phyloP scores from a whole-genome alignment of 208 protist genomes.

The Jaenimonas drosophilae region DNA sequence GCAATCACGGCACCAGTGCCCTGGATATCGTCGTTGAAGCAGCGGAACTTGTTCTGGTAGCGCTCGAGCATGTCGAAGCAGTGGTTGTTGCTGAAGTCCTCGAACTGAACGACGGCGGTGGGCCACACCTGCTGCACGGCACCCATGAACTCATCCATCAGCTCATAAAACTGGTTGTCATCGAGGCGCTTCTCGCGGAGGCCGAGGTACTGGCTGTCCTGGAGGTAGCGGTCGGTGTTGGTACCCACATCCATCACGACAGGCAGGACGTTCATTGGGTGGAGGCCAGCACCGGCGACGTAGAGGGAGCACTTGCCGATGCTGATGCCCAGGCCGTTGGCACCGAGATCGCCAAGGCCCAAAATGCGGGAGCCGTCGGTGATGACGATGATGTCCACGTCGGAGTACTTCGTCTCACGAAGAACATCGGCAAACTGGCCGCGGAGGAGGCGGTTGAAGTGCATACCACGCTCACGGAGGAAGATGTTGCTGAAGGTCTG shows the following conservation, averaged over 20 bases:
- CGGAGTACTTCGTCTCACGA: slow-evolving; percentile 48
- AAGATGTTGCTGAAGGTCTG: slow-evolving; percentile 81
- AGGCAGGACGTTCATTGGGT: slow-evolving; percentile 80
- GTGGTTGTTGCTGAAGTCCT: slow-evolving; percentile 94
- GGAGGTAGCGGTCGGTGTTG: slow-evolving; percentile 76
- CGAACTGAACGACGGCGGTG: slow-evolving; percentile 88
- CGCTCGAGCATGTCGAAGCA: slow-evolving; percentile 90
- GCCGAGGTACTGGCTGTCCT: slow-evolving; percentile 82
- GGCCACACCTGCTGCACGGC: slow-evolving; percentile 78
- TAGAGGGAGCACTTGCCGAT: slow-evolving; percentile 93
- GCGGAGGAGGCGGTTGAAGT: slow-evolving; percentile 72
- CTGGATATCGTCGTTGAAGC: slow-evolving; percentile 99
- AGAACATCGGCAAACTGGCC: slow-evolving; percentile 78
- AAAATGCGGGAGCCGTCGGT: slow-evolving; percentile 95
- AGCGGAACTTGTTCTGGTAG: slow-evolving; percentile 88
- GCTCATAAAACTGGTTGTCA: slow-evolving; percentile 73
- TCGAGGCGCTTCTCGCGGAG: slow-evolving; percentile 44
- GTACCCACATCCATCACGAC: slow-evolving; percentile 88
- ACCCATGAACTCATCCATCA: slow-evolving; percentile 92
- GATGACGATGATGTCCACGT: slow-evolving; percentile 92
- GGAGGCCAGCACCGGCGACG: slow-evolving; percentile 81
- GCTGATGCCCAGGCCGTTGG: slow-evolving; percentile 93
- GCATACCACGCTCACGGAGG: slow-evolving; percentile 81
- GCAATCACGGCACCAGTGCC: slow-evolving; percentile 93
- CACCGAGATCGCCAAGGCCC: slow-evolving; percentile 90